Base-by-base conservation (phyloP, 768 basidiomycete species). In the Rhodotorula paludigena region DNA sequence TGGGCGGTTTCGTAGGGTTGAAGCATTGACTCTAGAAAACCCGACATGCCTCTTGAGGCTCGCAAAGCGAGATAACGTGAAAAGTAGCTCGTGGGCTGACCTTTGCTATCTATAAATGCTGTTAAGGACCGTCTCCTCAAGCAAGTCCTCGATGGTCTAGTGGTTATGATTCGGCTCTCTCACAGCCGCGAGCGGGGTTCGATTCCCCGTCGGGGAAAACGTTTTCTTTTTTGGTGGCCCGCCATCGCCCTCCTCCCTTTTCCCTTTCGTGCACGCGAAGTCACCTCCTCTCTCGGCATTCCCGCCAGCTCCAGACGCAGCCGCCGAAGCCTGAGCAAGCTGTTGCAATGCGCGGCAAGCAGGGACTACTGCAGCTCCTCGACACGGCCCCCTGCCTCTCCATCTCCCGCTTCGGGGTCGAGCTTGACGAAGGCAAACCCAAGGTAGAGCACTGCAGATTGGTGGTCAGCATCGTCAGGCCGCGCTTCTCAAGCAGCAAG, bases 351-450 rank as follows among this genome's bases (percentile, higher is more conserved):
- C n/a, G 5, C 12, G 32, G n/a, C 49, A 51, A 1, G 30, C 20
- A 30, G 5, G 32, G 12, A 5, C 12, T 2, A 51, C 49, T 41
- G 10, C 12, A 11, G 41, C 49, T 51, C 49, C 49, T 30, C 30
- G 18, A 51, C 32, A 3, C 25, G 8, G 5, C 14, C 47, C 15
- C 20, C 12, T 18, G 30, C 32, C 32, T 4, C 33, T 36, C 33
- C 20, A 12, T 9, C 21, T 23, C 21, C 10, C 11, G 16, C 52
- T 8, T 23, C 21, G 44, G 8, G 16, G 21, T 18, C 54, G 10
- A 28, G 28, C 54, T 65, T 69, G 48, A 62, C 47, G 32, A 73
- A 66, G 4, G 67, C 72, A 18, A 73, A 73, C 1, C 72, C 72
- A 2, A 73, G 49, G 41, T 73, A 73, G 30, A 73, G 58, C 47